Conservation (phyloP, 257 asterid genomes). For the Solanum chilense region DNA sequence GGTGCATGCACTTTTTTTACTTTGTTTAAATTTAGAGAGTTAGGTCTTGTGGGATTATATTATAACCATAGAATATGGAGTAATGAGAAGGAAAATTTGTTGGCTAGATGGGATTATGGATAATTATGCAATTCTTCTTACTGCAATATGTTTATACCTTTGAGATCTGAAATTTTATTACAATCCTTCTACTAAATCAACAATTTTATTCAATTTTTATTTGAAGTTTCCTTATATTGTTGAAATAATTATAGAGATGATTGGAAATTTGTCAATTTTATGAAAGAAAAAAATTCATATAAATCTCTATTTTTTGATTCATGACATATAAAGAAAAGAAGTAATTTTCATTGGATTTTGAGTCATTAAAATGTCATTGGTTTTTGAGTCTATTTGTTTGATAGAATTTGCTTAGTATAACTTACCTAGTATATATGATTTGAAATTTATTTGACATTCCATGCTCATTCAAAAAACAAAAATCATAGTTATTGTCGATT, state of each 20-base stretch:
- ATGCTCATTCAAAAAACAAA: neutral
- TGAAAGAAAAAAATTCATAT: neutral
- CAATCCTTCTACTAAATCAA: neutral
- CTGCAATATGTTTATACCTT: neutral
- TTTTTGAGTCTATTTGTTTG: neutral
- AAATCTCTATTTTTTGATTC: neutral
- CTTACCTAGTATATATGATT: too few relatives aligned
- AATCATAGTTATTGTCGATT: neutral
- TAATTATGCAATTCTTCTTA: neutral
- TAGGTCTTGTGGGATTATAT: neutral
- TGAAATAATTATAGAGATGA: neutral
- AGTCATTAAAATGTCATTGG: neutral
- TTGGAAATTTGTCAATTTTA: neutral
- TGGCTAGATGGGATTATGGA: neutral
- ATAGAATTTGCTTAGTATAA: neutral
- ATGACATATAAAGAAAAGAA: neutral
- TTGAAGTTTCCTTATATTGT: neutral
- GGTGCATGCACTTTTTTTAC: neutral
- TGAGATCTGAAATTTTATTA: neutral
- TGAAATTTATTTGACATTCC: neutral
- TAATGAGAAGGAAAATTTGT: neutral
- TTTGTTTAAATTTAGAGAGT: neutral
- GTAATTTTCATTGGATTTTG: neutral
- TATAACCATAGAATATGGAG: neutral
- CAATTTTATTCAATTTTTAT: neutral